Percentiles rank a stretch among this genome's conserved stretches.
These are phyloP conservation scores for Phytopythium litorale DNA, from an alignment of 352 stramenopile species.

Conservation along the genomic window DNA sequence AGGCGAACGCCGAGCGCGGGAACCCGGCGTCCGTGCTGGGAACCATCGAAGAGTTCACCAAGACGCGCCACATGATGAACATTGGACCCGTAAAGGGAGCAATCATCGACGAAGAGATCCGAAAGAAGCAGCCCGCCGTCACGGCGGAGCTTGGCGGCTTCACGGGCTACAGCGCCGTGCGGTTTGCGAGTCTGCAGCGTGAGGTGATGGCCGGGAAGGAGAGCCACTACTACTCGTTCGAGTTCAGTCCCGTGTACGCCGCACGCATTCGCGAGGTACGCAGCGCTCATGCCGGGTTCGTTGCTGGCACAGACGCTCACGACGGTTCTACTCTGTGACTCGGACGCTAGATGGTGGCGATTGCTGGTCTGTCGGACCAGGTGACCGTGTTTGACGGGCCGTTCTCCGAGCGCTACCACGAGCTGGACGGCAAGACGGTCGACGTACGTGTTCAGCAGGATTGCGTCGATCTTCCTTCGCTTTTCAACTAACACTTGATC, in stretches of 20 bases:
- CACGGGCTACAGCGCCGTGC: slow-evolving; percentile 42
- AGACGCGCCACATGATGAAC: slow-evolving; percentile 36
- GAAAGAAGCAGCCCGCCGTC: slow-evolving; percentile 23
- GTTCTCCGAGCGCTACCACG: slow-evolving; percentile 24
- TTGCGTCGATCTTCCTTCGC: background rate
- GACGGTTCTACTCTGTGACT: background rate
- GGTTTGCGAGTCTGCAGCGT: slow-evolving; percentile 34
- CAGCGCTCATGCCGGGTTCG: background rate
- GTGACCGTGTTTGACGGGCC: slow-evolving; percentile 28
- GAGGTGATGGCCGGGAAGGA: slow-evolving; percentile 19
- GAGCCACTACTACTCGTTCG: slow-evolving; percentile 44
- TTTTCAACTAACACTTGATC: background rate
- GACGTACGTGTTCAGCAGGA: slow-evolving; percentile 14
- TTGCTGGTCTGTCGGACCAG: slow-evolving; percentile 31
- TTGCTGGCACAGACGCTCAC: too few relatives aligned
- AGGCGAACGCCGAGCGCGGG: slow-evolving; percentile 25
- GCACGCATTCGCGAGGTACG: slow-evolving; percentile 23
- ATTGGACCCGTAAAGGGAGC: slow-evolving; percentile 8
- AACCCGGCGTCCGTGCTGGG: slow-evolving; percentile 28
- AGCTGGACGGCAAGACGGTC: slow-evolving; percentile 24
- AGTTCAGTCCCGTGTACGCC: slow-evolving; percentile 34
- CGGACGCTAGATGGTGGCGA: slow-evolving; percentile 25
- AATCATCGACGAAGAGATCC: slow-evolving; percentile 29
- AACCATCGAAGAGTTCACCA: slow-evolving; percentile 28
- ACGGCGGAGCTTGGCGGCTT: slow-evolving; percentile 43